Evolutionary conservation across 176 grass and related monocot genomes (phyloP).

Genomic region (Poa annua): DNA sequence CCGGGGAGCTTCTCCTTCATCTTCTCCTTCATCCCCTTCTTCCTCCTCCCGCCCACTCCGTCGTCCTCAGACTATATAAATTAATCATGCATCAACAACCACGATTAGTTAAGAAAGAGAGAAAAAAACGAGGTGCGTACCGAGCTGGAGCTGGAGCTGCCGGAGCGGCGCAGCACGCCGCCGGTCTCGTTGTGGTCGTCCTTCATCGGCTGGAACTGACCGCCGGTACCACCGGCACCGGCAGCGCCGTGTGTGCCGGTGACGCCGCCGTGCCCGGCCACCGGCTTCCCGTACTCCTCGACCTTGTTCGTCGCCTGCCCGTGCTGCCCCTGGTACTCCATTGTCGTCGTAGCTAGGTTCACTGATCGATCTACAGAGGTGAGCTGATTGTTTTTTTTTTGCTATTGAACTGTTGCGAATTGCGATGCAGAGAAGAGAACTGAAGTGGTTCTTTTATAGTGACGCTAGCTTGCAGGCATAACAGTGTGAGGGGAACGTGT

Average conservation of each 20-base stretch:
- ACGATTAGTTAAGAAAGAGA: too few relatives aligned
- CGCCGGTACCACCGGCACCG: neutral
- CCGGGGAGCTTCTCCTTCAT: neutral
- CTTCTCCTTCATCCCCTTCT: neutral
- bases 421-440: too few relatives aligned
- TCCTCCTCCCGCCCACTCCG: neutral
- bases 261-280: neutral
- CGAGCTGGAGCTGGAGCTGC: neutral
- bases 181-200: neutral
- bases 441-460: too few relatives aligned
- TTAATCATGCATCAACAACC: too few relatives aligned
- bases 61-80: neutral
- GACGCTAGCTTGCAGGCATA: too few relatives aligned
- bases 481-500: too few relatives aligned
- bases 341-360: neutral
- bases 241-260: neutral
- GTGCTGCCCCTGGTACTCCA: slow-evolving; percentile 3
- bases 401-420: too few relatives aligned
- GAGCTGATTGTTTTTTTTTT: too few relatives aligned
- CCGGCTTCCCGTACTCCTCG: slow-evolving; percentile 3
- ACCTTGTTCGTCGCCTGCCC: neutral
- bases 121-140: neutral
- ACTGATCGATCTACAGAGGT: too few relatives aligned
- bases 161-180: neutral
- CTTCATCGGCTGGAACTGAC: neutral